phyloP scores from a whole-genome alignment of 257 asterid genomes.

The Parsonsia alboflavescens region DNA sequence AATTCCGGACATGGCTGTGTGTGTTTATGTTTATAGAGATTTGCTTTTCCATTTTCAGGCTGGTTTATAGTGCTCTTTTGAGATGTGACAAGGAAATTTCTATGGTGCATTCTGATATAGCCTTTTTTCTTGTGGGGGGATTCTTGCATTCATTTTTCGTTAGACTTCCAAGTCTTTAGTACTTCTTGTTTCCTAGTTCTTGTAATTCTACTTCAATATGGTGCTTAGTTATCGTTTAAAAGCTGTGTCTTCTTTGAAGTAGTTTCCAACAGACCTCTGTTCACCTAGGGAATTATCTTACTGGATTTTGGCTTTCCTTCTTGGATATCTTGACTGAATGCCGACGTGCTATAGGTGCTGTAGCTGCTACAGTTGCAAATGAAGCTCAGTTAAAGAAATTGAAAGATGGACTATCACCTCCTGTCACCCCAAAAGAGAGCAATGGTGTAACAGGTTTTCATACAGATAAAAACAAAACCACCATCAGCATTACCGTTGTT shows the following conservation, averaged over 20 bases:
- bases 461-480: slow-evolving; percentile 34
- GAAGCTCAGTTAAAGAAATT: slow-evolving; percentile 38
- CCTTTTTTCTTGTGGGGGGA: neutral
- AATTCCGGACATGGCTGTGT: neutral
- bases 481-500: slow-evolving; percentile 84
- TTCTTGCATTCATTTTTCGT: neutral
- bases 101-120: neutral
- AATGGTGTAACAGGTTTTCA: slow-evolving; percentile 17
- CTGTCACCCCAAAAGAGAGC: slow-evolving; percentile 35
- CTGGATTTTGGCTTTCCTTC: slow-evolving; percentile 5
- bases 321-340: slow-evolving; percentile 18
- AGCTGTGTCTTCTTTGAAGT: neutral
- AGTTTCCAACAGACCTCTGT: neutral
- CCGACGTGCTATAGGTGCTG: slow-evolving; percentile 34
- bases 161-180: neutral
- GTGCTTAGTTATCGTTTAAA: neutral
- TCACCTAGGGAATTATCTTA: slow-evolving; percentile 3
- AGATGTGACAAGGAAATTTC: neutral
- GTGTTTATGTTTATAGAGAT: neutral
- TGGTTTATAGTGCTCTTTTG: neutral
- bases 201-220: neutral
- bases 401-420: slow-evolving; percentile 37
- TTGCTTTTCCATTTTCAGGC: neutral
- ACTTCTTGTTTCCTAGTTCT: neutral
- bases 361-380: slow-evolving; percentile 24